A percentile compares a stretch with the other conserved stretches of the same genome.
phyloP scores from a whole-genome alignment of 305 asterid species.

The Ajuga reptans region DNA sequence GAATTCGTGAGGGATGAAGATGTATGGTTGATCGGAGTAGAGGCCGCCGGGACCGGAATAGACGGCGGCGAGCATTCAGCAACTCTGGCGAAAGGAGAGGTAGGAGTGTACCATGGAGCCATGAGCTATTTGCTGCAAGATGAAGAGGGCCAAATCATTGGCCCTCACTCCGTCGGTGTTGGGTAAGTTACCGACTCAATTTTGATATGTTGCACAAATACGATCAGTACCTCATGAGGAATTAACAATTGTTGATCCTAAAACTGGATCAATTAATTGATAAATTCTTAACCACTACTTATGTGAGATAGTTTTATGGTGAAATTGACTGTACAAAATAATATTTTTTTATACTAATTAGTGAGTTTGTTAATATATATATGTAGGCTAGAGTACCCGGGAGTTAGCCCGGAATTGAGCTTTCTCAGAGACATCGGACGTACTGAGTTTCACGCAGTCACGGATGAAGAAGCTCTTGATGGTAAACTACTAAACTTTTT shows the following conservation, averaged over 20 bases:
- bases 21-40: constrained; percentile 63
- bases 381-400: constrained; percentile 78
- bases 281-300: no score
- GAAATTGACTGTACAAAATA: no score
- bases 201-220: no score
- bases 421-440: constrained; percentile 65
- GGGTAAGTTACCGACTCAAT: constrained; percentile 27
- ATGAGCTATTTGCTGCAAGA: constrained; percentile 64
- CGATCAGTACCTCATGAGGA: no score
- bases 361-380: no score
- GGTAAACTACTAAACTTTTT: constrained; percentile 30
- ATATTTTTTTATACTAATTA: no score
- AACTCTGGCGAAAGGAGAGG: constrained; percentile 46
- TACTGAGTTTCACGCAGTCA: constrained; percentile 45
- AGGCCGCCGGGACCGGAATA: constrained; percentile 53
- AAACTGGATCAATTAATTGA: no score
- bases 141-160: constrained; percentile 52
- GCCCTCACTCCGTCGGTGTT: constrained; percentile 49
- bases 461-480: constrained; percentile 61
- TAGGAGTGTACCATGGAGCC: constrained; percentile 69
- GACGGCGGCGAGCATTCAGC: constrained; percentile 56
- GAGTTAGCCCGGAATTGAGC: constrained; percentile 71
- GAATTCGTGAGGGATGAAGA: constrained; percentile 55
- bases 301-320: no score
- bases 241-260: no score